Conservation (phyloP, 1,284 basidiomycete species). For the Gymnopus androsaceus region DNA sequence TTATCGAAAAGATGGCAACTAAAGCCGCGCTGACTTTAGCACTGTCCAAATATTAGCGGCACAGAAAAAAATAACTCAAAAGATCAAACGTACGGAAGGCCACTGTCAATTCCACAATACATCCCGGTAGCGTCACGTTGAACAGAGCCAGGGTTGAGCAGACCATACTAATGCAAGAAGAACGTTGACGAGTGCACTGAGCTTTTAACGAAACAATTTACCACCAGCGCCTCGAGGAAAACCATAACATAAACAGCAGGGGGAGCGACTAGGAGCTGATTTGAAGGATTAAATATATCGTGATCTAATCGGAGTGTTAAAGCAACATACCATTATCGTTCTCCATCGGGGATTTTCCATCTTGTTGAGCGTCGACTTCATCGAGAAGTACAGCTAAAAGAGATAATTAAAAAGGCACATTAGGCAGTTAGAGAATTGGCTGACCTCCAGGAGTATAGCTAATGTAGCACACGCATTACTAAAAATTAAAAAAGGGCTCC, state of each 20-base stretch:
- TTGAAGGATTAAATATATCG: not conserved
- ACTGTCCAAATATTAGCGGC: not conserved
- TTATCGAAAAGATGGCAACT: not conserved
- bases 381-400: not conserved
- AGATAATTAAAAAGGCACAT: too few species aligned
- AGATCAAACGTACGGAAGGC: not conserved
- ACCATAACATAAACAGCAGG: not conserved
- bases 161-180: not conserved
- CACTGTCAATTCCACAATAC: not conserved
- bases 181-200: not conserved
- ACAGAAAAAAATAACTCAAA: not conserved
- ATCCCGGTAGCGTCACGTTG: not conserved
- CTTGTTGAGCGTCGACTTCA: not conserved
- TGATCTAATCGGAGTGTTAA: not conserved
- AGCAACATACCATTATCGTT: not conserved
- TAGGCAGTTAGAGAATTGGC: too few species aligned
- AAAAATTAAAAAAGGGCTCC: too few species aligned
- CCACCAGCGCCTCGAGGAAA: not conserved
- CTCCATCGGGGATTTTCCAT: not conserved
- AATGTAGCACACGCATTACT: constrained; percentile 10
- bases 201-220: not conserved
- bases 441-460: constrained; percentile 6
- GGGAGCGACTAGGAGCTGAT: not conserved
- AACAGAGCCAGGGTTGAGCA: not conserved
- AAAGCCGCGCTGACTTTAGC: not conserved